Evolutionary conservation across 1,284 basidiomycete genomes (phyloP).

Genomic region (Coniferiporia weirii): DNA sequence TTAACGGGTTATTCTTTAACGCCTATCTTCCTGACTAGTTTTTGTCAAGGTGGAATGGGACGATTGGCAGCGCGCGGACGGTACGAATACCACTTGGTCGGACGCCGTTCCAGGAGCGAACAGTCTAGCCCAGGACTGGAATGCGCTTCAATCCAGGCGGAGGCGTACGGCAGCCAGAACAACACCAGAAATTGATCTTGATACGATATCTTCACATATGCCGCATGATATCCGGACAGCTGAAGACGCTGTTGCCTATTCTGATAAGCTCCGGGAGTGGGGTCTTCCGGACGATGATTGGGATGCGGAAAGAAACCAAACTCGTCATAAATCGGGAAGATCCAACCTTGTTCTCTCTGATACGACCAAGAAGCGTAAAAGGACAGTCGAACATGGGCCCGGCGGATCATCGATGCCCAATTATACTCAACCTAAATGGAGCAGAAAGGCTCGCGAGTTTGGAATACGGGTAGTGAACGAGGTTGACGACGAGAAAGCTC

Average conservation of each 20-base stretch:
- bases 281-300: background rate
- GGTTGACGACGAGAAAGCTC: conserved; percentile 13
- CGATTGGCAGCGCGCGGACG: conserved; percentile 11
- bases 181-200: conserved; percentile 2
- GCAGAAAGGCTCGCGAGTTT: background rate
- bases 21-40: background rate
- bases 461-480: conserved; percentile 10
- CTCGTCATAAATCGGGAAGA: background rate
- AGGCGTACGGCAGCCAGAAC: background rate
- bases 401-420: background rate
- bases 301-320: background rate
- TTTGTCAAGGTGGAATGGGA: conserved; percentile 12
- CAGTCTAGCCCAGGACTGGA: background rate
- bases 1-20: background rate
- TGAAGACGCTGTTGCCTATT: conserved; percentile 10
- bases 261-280: conserved; percentile 2
- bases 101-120: background rate
- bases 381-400: background rate
- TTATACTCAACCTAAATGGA: background rate
- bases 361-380: background rate
- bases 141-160: background rate
- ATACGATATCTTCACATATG: background rate
- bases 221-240: conserved; percentile 12
- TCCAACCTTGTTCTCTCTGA: background rate
- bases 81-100: conserved; percentile 14